Evolutionary conservation across 2,329 filamentous ascomycete species (phyloP).

Genomic region (Zopfia rhizophila): DNA sequence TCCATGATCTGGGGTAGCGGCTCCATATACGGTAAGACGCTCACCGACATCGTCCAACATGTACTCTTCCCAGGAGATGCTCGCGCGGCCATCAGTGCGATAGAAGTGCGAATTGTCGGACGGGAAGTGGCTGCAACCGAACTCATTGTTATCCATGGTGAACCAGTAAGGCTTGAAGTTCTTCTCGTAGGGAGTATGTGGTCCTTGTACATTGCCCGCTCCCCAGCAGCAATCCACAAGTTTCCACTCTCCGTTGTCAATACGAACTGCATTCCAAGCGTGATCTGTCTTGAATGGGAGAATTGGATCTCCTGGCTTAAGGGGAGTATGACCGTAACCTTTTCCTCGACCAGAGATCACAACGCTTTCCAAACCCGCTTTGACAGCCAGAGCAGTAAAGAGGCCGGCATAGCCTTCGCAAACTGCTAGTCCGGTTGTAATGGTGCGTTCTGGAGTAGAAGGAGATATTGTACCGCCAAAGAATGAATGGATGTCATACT

Average conservation of each 20-base stretch:
- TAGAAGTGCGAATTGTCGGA: conserved; percentile 74
- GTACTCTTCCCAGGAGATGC: conserved; percentile 83
- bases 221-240: conserved; percentile 94
- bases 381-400: conserved; percentile 79
- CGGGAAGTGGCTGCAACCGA: conserved; percentile 85
- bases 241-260: conserved; percentile 91
- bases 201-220: conserved; percentile 73
- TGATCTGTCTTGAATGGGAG: conserved; percentile 75
- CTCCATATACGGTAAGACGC: conserved; percentile 59
- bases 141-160: conserved; percentile 77
- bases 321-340: conserved; percentile 76
- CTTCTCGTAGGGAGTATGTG: conserved; percentile 70
- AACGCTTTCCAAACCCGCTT: conserved; percentile 81
- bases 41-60: conserved; percentile 66
- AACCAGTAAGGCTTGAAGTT: conserved; percentile 73
- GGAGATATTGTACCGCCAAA: conserved; percentile 75
- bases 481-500: conserved; percentile 83
- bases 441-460: conserved; percentile 76
- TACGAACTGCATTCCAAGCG: conserved; percentile 92
- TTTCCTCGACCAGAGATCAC: conserved; percentile 85
- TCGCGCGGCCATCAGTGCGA: conserved; percentile 72
- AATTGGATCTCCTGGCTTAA: conserved; percentile 71
- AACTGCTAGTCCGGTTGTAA: conserved; percentile 82
- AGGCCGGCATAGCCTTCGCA: conserved; percentile 91
- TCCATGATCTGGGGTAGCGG: conserved; percentile 60